These are phyloP conservation scores for Exsudoporus frostii DNA, from an alignment of 768 basidiomycete species.

Conservation along the genomic window DNA sequence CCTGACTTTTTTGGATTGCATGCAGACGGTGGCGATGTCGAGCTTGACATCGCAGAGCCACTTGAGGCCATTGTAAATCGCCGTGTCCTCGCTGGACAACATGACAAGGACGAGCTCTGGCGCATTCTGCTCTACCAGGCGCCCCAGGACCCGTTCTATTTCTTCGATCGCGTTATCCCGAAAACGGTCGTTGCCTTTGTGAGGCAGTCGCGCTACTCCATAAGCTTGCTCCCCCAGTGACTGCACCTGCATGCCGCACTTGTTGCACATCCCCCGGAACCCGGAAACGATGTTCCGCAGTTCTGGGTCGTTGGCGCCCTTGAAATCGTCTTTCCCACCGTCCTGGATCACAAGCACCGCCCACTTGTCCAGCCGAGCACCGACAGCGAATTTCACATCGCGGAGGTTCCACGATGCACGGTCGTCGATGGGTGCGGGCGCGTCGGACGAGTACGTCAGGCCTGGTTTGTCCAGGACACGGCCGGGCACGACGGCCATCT, in stretches of 20 bases:
- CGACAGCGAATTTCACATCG: constrained; percentile 54
- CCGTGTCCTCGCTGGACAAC: constrained; percentile 45
- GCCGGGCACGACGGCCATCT: constrained; percentile 55
- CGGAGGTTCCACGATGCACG: constrained; percentile 52
- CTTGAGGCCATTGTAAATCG: constrained; percentile 50
- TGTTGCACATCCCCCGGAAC: constrained; percentile 59
- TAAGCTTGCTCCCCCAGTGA: constrained; percentile 28
- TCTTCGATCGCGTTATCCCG: constrained; percentile 46
- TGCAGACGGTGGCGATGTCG: constrained; percentile 64
- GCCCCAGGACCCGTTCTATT: not conserved
- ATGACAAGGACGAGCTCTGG: constrained; percentile 40
- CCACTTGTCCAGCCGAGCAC: constrained; percentile 57
- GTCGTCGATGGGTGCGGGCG: constrained; percentile 31
- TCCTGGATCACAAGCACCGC: constrained; percentile 68
- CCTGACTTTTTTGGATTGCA: constrained; percentile 63
- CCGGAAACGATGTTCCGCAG: constrained; percentile 42
- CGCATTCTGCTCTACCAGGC: not conserved
- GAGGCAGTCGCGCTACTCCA: constrained; percentile 43
- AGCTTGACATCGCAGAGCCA: constrained; percentile 46
- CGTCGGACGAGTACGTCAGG: constrained; percentile 38
- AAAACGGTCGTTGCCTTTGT: constrained; percentile 46
- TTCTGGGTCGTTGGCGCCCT: constrained; percentile 44
- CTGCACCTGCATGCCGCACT: constrained; percentile 57
- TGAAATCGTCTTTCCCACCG: constrained; percentile 52
- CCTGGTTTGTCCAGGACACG: constrained; percentile 46